Evolutionary conservation across 2,329 filamentous ascomycete genomes (phyloP), one percentile per base, ranked within the genome.

Genomic region (Lachnellula occidentalis): DNA sequence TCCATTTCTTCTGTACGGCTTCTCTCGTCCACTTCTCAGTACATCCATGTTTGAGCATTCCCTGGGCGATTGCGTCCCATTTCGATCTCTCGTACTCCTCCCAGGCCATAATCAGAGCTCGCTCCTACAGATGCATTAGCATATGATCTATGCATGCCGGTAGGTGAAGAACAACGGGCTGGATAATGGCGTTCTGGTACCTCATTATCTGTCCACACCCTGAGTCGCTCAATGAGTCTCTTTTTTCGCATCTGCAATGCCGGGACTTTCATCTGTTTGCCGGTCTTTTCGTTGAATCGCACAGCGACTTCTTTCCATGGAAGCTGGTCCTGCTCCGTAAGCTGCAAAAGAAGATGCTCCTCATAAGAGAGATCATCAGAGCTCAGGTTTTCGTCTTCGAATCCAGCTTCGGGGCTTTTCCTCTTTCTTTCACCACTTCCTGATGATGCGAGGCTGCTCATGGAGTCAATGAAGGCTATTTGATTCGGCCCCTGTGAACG

Each of bases 221-320:
- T 59, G 50, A 71, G 58, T 54, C 65, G 65, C 56, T 71, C 67
- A 41, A 69, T 60, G 8, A 71, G 61, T 22, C 70, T 64, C 58
- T 69, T 70, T 51, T 69, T 69, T 24, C 68, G 64, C 70, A 72
- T 72, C 55, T 72, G 70, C 41, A 72, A 59, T 41, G 69, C 70
- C 19, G 69, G 64, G 49, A 68, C 63, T 36, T 63, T 62, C 59
- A 67, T 67, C 15, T 57, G 59, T 21, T 66, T 66, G 31, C 66
- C 62, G 34, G 61, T 65, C 48, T 60, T 56, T 27, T 65, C 63
- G 39, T 67, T 65, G 57, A 70, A 71, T 22, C 58, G 61, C 24
- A 50, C 54, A 15, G 61, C 60, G 37, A 71, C 66, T 12, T 66
- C 64, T 50, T 71, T 71, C 70, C 70, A 72, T 17, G 65, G 64